Percentiles rank a stretch among this genome's conserved stretches.
These are phyloP conservation scores for Gossypium australe DNA, from an alignment of 345 rosid species.

Conservation along the genomic window DNA sequence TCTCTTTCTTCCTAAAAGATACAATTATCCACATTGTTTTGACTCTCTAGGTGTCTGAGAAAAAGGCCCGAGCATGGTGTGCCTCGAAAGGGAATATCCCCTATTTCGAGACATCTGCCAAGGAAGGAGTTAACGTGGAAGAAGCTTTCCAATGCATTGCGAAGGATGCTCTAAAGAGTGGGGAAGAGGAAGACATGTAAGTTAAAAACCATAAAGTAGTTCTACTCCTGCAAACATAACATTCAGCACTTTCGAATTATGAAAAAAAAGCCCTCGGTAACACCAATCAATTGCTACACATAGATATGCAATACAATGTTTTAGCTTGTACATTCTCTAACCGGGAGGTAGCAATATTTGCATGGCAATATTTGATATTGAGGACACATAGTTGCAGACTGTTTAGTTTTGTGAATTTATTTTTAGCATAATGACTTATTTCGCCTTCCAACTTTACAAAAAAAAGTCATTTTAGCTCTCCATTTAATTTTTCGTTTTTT, in stretches of 20 bases:
- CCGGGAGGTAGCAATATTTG: not conserved
- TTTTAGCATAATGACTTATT: not conserved
- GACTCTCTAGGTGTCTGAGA: conserved; percentile 70
- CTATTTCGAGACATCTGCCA: conserved; percentile 98
- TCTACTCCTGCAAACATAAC: not conserved
- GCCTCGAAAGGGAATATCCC: conserved; percentile 97
- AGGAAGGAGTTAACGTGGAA: conserved; percentile 93
- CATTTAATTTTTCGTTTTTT: too few relatives aligned
- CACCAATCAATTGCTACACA: not conserved
- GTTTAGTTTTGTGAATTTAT: not conserved
- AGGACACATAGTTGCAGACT: not conserved
- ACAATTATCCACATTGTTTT: not conserved
- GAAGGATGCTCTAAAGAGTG: conserved; percentile 83
- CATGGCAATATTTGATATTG: not conserved
- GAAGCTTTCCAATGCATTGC: conserved; percentile 98
- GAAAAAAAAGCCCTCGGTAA: not conserved
- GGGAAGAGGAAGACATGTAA: conserved; percentile 95
- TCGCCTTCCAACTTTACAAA: too few relatives aligned
- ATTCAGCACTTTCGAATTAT: not conserved
- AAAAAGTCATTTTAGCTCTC: too few relatives aligned
- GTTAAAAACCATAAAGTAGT: conserved; percentile 23
- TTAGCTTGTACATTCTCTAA: too few relatives aligned
- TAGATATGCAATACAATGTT: not conserved
- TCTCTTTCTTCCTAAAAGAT: not conserved
- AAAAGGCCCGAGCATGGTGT: conserved; percentile 97